A percentile compares a stretch with the other conserved stretches of the same genome.
These are phyloP conservation scores for Fonsecaea nubica DNA, from an alignment of 2,329 filamentous ascomycete species.

Conservation along the genomic window DNA sequence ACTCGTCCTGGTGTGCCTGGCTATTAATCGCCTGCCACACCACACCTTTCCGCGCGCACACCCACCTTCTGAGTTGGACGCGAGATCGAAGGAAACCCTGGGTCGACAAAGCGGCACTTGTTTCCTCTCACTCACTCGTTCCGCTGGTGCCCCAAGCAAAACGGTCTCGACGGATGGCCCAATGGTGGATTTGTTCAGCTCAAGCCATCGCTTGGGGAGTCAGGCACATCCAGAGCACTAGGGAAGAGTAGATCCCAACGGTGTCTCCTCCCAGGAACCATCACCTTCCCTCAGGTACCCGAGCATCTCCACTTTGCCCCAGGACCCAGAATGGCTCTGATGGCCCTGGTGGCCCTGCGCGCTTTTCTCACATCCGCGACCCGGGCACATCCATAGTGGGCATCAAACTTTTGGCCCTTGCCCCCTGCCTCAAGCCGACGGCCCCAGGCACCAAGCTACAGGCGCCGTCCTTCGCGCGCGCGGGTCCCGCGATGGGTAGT, in stretches of 20 bases:
- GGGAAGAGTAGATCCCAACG: conserved; percentile 24
- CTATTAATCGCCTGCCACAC: conserved; percentile 8
- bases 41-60: background rate
- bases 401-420: conserved; percentile 4
- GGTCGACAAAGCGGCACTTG: conserved; percentile 12
- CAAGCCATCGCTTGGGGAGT: conserved; percentile 10
- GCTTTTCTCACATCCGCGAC: conserved; percentile 24
- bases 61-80: conserved; percentile 14
- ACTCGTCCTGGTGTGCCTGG: background rate
- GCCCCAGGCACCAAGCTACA: conserved; percentile 27
- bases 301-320: conserved; percentile 21
- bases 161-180: conserved; percentile 7
- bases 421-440: conserved; percentile 31
- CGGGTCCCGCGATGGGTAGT: conserved; percentile 16
- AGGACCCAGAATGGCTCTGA: conserved; percentile 3
- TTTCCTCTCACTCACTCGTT: background rate
- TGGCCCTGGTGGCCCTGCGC: background rate
- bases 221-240: background rate
- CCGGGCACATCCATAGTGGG: conserved; percentile 20
- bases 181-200: background rate
- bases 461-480: conserved; percentile 31
- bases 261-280: conserved; percentile 24
- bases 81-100: conserved; percentile 8
- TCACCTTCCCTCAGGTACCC: conserved; percentile 31
- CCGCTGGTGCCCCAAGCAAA: conserved; percentile 9